phyloP scores from a whole-genome alignment of 2,329 filamentous ascomycete genomes.

The Chaetomiaceae sp. region DNA sequence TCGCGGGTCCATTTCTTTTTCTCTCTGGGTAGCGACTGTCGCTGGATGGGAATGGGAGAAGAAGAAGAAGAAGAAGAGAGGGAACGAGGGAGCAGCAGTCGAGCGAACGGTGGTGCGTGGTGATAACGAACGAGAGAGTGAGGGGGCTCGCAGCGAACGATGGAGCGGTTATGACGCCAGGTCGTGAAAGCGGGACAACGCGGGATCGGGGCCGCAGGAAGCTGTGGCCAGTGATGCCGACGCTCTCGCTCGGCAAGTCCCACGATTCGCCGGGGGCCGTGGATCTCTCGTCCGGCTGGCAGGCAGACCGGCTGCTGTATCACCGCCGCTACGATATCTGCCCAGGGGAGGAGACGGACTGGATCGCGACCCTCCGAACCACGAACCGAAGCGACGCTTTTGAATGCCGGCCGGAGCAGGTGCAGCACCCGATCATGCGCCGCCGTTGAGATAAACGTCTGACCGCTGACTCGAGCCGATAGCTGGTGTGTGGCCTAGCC shows the following conservation, averaged over 20 bases:
- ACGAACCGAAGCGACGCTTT: background rate
- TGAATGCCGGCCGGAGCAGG: background rate
- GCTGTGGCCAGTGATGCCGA: background rate
- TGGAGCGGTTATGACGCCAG: constrained; percentile 5
- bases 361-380: constrained; percentile 5
- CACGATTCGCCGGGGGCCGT: background rate
- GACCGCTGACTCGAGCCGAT: background rate
- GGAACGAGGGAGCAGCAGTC: no score
- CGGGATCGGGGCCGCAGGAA: background rate
- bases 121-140: background rate
- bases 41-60: background rate
- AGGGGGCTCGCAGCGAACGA: background rate
- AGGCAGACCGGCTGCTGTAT: constrained; percentile 12
- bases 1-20: constrained; percentile 28
- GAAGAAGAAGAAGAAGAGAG: background rate
- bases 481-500: no score
- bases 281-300: background rate
- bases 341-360: background rate
- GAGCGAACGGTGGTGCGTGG: background rate
- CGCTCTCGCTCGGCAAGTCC: background rate
- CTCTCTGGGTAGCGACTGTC: background rate
- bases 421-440: constrained; percentile 16
- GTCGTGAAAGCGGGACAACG: constrained; percentile 1
- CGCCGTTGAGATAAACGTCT: constrained; percentile 11
- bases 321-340: constrained; percentile 15